phyloP scores from a whole-genome alignment of 148 eudicot species.

The Nyssa sinensis region DNA sequence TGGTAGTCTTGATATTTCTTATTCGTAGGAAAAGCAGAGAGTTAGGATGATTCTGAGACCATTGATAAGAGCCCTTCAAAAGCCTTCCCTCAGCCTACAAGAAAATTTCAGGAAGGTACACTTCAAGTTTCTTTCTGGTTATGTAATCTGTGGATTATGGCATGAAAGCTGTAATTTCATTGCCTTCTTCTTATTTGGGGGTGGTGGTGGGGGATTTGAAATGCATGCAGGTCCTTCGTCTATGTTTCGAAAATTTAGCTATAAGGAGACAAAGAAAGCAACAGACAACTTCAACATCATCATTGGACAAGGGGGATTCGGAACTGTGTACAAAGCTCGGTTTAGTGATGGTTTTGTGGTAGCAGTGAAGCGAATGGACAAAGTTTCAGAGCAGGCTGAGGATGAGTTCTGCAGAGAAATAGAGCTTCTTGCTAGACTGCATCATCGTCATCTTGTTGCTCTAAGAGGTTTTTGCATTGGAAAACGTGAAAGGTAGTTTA shows the following conservation, averaged over 20 bases:
- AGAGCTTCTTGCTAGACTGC: conserved; percentile 87
- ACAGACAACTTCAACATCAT: conserved; percentile 67
- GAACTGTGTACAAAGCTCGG: conserved; percentile 83
- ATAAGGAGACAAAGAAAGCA: conserved; percentile 81
- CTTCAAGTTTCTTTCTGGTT: conserved; percentile 2
- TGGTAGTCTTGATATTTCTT: conserved; percentile 55
- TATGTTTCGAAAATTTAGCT: conserved; percentile 69
- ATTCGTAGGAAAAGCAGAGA: conserved; percentile 70
- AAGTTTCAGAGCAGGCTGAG: conserved; percentile 84
- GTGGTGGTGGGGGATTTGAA: neutral
- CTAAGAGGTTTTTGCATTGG: conserved; percentile 83
- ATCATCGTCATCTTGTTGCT: conserved; percentile 97
- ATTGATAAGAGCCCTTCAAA: conserved; percentile 41
- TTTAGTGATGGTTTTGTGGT: conserved; percentile 63
- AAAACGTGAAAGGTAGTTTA: conserved; percentile 65
- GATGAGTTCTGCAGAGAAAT: conserved; percentile 92
- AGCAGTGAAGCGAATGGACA: conserved; percentile 87
- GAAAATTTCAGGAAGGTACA: conserved; percentile 74
- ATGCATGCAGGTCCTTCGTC: conserved; percentile 59
- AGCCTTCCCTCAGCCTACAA: conserved; percentile 39
- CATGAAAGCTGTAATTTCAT: neutral
- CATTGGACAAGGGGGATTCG: conserved; percentile 94
- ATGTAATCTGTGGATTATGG: neutral
- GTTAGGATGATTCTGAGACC: conserved; percentile 53
- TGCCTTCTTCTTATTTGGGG: neutral